These are phyloP conservation scores for Xylariales sp. DNA, from an alignment of 2,329 filamentous ascomycete species.

Conservation along the genomic window DNA sequence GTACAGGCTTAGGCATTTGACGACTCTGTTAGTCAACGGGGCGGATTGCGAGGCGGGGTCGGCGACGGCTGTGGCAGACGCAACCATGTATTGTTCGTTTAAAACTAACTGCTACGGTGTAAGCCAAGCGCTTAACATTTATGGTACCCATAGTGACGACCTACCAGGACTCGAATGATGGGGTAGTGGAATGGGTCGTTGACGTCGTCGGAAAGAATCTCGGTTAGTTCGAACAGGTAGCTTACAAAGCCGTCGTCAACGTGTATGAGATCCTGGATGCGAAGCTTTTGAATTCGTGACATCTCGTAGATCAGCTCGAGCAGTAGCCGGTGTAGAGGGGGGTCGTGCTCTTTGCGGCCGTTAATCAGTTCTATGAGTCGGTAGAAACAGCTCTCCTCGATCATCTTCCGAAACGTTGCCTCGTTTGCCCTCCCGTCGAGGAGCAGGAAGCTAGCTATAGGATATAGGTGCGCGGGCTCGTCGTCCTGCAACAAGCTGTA, in stretches of 20 bases:
- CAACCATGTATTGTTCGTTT: slow-evolving; percentile 98
- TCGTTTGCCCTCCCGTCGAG: slow-evolving; percentile 87
- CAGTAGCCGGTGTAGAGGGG: slow-evolving; percentile 80
- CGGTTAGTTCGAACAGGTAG: slow-evolving; percentile 87
- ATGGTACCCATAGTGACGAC: slow-evolving; percentile 51
- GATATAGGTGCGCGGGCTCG: slow-evolving; percentile 80
- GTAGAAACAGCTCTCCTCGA: slow-evolving; percentile 84
- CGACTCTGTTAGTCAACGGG: slow-evolving; percentile 87
- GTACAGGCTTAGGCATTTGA: slow-evolving; percentile 87
- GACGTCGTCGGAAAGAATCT: slow-evolving; percentile 85
- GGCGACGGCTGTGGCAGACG: slow-evolving; percentile 65
- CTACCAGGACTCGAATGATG: slow-evolving; percentile 89
- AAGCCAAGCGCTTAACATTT: slow-evolving; percentile 4
- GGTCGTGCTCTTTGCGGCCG: slow-evolving; percentile 71
- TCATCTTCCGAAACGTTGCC: slow-evolving; percentile 85
- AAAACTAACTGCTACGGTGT: slow-evolving; percentile 77
- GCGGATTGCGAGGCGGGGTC: slow-evolving; percentile 56
- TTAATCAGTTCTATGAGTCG: slow-evolving; percentile 85
- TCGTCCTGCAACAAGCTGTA: slow-evolving; percentile 93
- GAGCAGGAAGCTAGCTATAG: slow-evolving; percentile 85
- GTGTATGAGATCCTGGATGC: slow-evolving; percentile 78
- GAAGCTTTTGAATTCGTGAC: slow-evolving; percentile 88
- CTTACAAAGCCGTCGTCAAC: slow-evolving; percentile 85
- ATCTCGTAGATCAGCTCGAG: slow-evolving; percentile 96
- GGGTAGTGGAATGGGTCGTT: slow-evolving; percentile 96